phyloP scores from a whole-genome alignment of 2,329 filamentous ascomycete genomes.

The Chaetomiaceae sp. region DNA sequence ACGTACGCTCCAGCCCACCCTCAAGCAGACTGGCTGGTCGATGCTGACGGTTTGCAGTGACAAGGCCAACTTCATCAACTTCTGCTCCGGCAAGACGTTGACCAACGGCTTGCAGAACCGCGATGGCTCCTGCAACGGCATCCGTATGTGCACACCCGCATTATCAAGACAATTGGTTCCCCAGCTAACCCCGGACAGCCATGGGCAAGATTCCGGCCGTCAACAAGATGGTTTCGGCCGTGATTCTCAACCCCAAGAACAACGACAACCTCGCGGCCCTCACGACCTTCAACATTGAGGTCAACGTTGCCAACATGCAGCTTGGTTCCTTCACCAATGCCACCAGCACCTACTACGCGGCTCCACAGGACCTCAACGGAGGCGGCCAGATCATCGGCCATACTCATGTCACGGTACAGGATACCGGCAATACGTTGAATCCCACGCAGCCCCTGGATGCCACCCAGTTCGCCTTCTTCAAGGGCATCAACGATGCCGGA shows the following conservation, averaged over 20 bases:
- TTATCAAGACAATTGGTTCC: not conserved
- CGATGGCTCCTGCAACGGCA: conserved; percentile 59
- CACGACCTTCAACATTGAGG: conserved; percentile 45
- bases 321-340: conserved; percentile 60
- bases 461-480: conserved; percentile 56
- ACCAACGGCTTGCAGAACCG: conserved; percentile 59
- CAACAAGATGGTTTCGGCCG: conserved; percentile 52
- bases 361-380: conserved; percentile 50
- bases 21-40: not conserved
- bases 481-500: conserved; percentile 60
- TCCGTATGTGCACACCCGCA: conserved; percentile 42
- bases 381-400: conserved; percentile 53
- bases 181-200: conserved; percentile 33
- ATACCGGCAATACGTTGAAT: conserved; percentile 46
- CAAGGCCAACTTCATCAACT: conserved; percentile 60
- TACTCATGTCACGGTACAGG: conserved; percentile 57
- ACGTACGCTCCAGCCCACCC: conserved; percentile 40
- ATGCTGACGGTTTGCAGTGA: conserved; percentile 39
- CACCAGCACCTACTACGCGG: conserved; percentile 55
- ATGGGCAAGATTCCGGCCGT: conserved; percentile 58
- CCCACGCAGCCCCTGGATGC: conserved; percentile 50
- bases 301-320: conserved; percentile 49
- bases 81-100: conserved; percentile 49
- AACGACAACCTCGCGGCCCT: conserved; percentile 43
- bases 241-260: conserved; percentile 50